These are phyloP conservation scores for Phytophthora tubulina DNA, from an alignment of 352 stramenopile species.

Conservation along the genomic window DNA sequence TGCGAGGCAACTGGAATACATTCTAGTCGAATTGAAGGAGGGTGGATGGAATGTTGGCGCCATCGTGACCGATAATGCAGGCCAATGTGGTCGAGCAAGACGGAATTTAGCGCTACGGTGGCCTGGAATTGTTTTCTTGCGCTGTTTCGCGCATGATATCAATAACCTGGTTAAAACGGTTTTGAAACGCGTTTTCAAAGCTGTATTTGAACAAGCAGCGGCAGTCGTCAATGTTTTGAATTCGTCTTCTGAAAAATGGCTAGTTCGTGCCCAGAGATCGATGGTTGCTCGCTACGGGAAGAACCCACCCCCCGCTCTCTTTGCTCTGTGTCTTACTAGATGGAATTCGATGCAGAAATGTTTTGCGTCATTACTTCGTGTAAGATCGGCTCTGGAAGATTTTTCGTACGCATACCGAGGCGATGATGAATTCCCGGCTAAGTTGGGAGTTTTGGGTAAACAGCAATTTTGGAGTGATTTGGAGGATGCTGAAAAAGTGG, in stretches of 20 bases:
- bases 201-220: not conserved
- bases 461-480: not conserved
- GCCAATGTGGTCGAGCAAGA: conserved; percentile 2
- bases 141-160: conserved; percentile 1
- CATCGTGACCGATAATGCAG: conserved; percentile 4
- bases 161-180: conserved; percentile 6
- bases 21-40: not conserved
- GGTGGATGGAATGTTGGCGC: not conserved
- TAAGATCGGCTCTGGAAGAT: not conserved
- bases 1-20: not conserved
- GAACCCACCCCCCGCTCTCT: not conserved
- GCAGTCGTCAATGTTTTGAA: conserved; percentile 1
- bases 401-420: not conserved
- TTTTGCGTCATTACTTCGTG: conserved; percentile 1
- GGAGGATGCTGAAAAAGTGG: not conserved
- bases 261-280: not conserved
- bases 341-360: conserved; percentile 1
- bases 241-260: conserved; percentile 3
- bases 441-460: not conserved
- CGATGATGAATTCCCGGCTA: conserved; percentile 1
- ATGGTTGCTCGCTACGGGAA: not conserved
- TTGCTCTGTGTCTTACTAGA: not conserved
- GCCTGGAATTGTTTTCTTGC: conserved; percentile 2
- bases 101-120: not conserved
- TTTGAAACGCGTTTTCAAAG: not conserved